Evolutionary conservation across 768 basidiomycete genomes (phyloP).

Genomic region (Ramaria sp.): DNA sequence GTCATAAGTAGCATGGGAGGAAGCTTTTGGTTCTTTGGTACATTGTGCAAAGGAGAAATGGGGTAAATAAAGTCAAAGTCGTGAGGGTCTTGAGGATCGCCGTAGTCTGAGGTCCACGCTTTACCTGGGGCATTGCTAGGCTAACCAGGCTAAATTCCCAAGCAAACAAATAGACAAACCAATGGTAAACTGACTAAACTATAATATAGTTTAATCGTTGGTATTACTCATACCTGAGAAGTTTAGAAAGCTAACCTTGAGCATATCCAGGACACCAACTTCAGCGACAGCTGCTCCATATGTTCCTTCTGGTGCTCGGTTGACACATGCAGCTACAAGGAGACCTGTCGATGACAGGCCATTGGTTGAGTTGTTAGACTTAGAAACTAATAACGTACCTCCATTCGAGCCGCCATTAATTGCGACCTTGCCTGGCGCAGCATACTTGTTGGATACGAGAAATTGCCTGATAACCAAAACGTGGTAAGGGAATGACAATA

Average conservation of each 20-base stretch:
- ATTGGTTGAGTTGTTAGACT: slow-evolving; percentile 2
- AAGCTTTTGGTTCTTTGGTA: slow-evolving; percentile 45
- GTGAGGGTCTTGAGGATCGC: slow-evolving; percentile 57
- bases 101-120: slow-evolving; percentile 75
- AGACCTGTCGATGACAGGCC: slow-evolving; percentile 34
- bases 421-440: slow-evolving; percentile 54
- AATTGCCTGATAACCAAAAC: slow-evolving; percentile 36
- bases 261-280: slow-evolving; percentile 71
- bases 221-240: background rate
- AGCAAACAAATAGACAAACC: slow-evolving; percentile 29
- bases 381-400: slow-evolving; percentile 29
- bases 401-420: slow-evolving; percentile 80
- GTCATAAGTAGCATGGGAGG: slow-evolving; percentile 71
- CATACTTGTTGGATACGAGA: slow-evolving; percentile 63
- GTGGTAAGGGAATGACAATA: background rate
- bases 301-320: slow-evolving; percentile 63
- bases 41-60: slow-evolving; percentile 72
- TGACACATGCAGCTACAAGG: slow-evolving; percentile 75
- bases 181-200: slow-evolving; percentile 72
- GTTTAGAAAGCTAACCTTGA: slow-evolving; percentile 39
- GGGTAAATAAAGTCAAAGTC: slow-evolving; percentile 82
- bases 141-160: background rate
- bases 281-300: slow-evolving; percentile 75
- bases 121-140: slow-evolving; percentile 30
- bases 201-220: slow-evolving; percentile 1